Conservation (phyloP, 2,329 filamentous ascomycete species). For the Aspergillus bombycis region DNA sequence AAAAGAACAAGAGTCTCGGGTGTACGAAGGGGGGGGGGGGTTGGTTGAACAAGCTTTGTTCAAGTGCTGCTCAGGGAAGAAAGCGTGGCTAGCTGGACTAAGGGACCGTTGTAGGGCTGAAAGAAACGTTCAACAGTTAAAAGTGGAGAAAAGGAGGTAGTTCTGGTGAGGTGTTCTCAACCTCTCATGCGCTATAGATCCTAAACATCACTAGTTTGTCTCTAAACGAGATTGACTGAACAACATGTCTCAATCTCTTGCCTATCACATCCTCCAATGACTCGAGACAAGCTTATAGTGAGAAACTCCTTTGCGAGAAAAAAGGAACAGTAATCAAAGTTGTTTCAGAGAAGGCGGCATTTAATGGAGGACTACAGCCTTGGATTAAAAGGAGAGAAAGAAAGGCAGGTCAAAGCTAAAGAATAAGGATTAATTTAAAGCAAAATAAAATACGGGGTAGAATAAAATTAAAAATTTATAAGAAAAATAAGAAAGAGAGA, state of each 20-base stretch:
- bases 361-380: neutral
- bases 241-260: neutral
- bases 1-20: neutral
- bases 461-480: too few relatives aligned
- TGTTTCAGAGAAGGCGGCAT: neutral
- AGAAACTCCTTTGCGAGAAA: neutral
- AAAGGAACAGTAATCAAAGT: neutral
- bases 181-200: neutral
- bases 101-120: conserved; percentile 5
- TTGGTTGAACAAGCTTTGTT: neutral
- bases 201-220: conserved; percentile 1
- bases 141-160: neutral
- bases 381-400: neutral
- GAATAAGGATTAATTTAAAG: neutral
- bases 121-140: conserved; percentile 2
- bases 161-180: conserved; percentile 1
- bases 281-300: neutral
- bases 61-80: neutral
- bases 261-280: neutral
- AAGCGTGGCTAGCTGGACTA: conserved; percentile 1
- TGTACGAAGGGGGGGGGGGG: neutral
- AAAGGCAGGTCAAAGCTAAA: neutral
- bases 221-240: neutral
- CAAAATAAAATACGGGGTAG: too few relatives aligned
- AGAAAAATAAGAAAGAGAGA: too few relatives aligned